phyloP scores from a whole-genome alignment of 1,284 basidiomycete genomes.

The Xerocomus amazonicus region DNA sequence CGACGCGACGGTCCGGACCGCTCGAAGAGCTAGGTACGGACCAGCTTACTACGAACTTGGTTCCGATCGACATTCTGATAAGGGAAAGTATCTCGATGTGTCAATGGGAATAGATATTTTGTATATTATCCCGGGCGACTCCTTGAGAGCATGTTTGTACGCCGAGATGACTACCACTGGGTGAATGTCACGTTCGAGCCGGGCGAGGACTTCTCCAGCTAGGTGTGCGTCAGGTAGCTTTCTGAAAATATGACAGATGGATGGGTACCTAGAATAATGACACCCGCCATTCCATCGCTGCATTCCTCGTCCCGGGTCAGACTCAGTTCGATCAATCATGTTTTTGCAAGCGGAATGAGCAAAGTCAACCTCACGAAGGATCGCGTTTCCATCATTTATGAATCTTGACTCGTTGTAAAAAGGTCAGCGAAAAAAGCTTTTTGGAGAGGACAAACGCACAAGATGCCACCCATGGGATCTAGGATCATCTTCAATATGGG shows the following conservation, averaged over 20 bases:
- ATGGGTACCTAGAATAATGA: slow-evolving; percentile 85
- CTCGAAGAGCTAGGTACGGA: slow-evolving; percentile 89
- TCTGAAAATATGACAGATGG: background rate
- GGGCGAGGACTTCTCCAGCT: slow-evolving; percentile 99
- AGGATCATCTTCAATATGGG: slow-evolving; percentile 99
- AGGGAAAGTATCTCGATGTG: slow-evolving; percentile 92
- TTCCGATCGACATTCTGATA: slow-evolving; percentile 99
- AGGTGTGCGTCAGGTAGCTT: background rate
- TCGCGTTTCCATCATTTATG: slow-evolving; percentile 98
- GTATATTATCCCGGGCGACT: slow-evolving; percentile 86
- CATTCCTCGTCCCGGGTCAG: slow-evolving; percentile 99
- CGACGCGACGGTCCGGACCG: slow-evolving; percentile 77
- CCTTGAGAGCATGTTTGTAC: slow-evolving; percentile 92
- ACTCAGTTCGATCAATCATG: slow-evolving; percentile 98
- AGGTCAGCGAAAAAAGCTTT: too few species aligned
- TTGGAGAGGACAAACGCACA: too few species aligned
- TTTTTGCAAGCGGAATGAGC: slow-evolving; percentile 98
- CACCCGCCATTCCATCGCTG: slow-evolving; percentile 95
- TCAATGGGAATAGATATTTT: slow-evolving; percentile 90
- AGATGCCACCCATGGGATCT: too few species aligned
- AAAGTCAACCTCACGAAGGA: slow-evolving; percentile 96
- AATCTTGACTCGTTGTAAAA: too few species aligned
- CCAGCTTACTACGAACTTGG: slow-evolving; percentile 98
- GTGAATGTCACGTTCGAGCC: slow-evolving; percentile 95
- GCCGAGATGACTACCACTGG: slow-evolving; percentile 98